Base-by-base conservation (phyloP, 23 red algal genomes). In the Pyropia yezoensis region DNA sequence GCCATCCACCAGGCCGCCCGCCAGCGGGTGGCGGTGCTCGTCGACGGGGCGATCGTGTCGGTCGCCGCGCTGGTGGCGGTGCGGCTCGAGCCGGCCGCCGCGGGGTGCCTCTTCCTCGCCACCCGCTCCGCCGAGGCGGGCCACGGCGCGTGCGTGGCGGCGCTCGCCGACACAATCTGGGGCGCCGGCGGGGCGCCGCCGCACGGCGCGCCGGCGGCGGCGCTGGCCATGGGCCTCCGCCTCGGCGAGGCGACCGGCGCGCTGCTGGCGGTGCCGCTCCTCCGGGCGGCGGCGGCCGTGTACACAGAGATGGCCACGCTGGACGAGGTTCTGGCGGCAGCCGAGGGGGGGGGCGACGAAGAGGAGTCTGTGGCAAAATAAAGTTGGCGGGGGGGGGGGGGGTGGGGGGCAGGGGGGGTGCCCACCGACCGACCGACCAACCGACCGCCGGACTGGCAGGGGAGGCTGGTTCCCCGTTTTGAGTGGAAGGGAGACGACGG, bases 61-160 rank as follows among this genome's bases (percentile, higher is more conserved):
- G 55, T 27, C 55, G 55, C 55, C 25, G 55, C 55, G 5, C 21
- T 27, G 5, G 17, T 59, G 55, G 55, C 55, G 5, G 19, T 23
- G 7, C 21, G 21, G 3, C 7, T 59, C 55, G 55, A 59, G 21
- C 55, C 55, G 7, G 6, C 55, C 25, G 19, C 55, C 7, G 19
- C 21, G 7, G 21, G 0, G 3, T 21, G 19, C 55, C 19, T 59
- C 21, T 27, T 59, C 25, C 55, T 59, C 12, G 55, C 55, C 12
- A 59, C 55, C 21, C 55, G 55, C 55, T 59, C 55, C 15, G 25
- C 55, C 21, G 55, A 59, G 55, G 21, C 55, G 12, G 55, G 55
- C 19, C 55, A 59, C 19, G 5, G 4, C 21, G 55, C 13, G 12
- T 21, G 21, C 21, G 7, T 27, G 21, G 39, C 4, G 6, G 39